Evolutionary conservation across 306 rosid genomes (phyloP).

Genomic region (cucumber (Cucumis sativus)): DNA sequence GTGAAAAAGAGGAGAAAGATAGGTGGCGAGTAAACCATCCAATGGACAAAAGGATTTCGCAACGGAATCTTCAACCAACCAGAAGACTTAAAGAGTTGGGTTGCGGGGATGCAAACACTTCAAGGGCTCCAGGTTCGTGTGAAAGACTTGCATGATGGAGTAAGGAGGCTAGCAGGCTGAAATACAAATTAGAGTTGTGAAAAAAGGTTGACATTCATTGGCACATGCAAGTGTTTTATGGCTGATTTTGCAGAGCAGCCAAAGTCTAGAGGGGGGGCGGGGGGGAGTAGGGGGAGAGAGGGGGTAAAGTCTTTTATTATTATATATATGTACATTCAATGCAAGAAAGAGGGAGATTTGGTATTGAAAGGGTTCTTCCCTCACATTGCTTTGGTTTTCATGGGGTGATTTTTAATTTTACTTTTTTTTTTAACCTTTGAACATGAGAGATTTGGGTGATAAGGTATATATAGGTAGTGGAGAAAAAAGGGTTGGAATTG

Average conservation of each 20-base stretch:
- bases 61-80: neutral
- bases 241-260: slow-evolving; percentile 14
- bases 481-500: neutral
- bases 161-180: neutral
- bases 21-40: neutral
- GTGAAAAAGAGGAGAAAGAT: slow-evolving; percentile 12
- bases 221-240: neutral
- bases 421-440: neutral
- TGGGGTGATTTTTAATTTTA: neutral
- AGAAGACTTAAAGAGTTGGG: neutral
- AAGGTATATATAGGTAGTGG: neutral
- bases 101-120: neutral
- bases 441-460: neutral
- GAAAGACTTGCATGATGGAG: neutral
- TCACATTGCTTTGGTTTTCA: neutral
- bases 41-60: neutral
- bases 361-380: neutral
- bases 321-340: neutral
- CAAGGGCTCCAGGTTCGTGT: neutral
- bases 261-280: neutral
- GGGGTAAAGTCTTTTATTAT: neutral
- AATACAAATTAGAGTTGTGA: neutral
- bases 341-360: slow-evolving; percentile 5
- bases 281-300: neutral
- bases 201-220: neutral